Evolutionary conservation across 1,284 basidiomycete genomes (phyloP), one percentile per base, ranked within the genome.

Genomic region (Fomitopsis pinicola): DNA sequence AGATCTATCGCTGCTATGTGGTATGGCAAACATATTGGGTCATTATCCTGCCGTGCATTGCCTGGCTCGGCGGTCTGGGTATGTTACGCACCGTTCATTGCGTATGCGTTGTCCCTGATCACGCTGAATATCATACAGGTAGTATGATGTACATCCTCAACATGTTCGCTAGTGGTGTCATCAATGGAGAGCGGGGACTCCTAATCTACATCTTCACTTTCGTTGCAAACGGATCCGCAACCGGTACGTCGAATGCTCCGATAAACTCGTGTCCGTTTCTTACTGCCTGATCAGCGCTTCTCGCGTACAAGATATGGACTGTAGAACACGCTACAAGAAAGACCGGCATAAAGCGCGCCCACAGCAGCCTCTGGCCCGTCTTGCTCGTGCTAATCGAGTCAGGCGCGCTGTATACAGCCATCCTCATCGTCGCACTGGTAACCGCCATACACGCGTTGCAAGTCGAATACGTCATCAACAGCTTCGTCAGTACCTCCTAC

Each of bases 1-100:
- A 59, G 58, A 59, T 59, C 5, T 59, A 59, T 33, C 50, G 58
- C 28, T 59, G 58, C 19, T 59, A 59, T 35, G 40, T 55, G 4
- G 58, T 59, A 12, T 59, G 58, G 58, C 58, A 59, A 26, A 44
- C 52, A 4, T 54, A 28, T 28, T 35, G 28, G 28, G 42, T 59
- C 19, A 44, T 59, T 15, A 30, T 55, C 9, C 26, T 59, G n/a
- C 58, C 58, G 10, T 54, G 52, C 30, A 28, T 59, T n/a, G 52
- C 58, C 14, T 59, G 52, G 50, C 17, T 59, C 14, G 58, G 58
- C 8, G 38, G 38, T 10, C 36, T 59, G n/a, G 58, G 58, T 59
- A 46, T 28, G 36, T 52, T 6, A n/a, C 22, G 3, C 10, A 14
- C 17, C 30, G 19, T 5, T 19, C 3, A 7, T 7, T 4, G 5